A percentile compares a stretch with the other conserved stretches of the same genome.
phyloP scores from a whole-genome alignment of 2,329 filamentous ascomycete genomes.

The Claviceps citrina region DNA sequence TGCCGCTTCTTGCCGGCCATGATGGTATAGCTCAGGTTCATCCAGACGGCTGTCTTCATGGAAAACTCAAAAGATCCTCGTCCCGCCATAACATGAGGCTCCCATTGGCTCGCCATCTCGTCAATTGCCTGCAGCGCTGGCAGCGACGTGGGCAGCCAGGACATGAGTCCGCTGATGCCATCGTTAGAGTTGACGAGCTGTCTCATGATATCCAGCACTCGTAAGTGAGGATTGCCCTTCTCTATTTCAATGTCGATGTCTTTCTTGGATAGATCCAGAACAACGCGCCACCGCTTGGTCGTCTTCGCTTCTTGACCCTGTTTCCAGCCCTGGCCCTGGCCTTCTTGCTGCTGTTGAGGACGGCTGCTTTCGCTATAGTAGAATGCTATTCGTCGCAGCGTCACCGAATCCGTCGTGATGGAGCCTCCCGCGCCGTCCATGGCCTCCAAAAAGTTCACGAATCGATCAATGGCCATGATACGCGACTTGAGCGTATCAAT shows the following conservation, averaged over 20 bases:
- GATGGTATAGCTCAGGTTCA: constrained; percentile 38
- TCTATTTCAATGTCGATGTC: constrained; percentile 45
- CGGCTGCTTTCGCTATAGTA: constrained; percentile 35
- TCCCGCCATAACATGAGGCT: constrained; percentile 23
- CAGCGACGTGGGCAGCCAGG: constrained; percentile 43
- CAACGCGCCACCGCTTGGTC: constrained; percentile 32
- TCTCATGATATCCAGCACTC: constrained; percentile 43
- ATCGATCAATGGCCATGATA: constrained; percentile 50
- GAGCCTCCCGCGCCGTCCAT: constrained; percentile 40
- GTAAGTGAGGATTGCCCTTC: constrained; percentile 50
- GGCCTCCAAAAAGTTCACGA: constrained; percentile 54
- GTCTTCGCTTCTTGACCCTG: constrained; percentile 5
- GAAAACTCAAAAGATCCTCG: constrained; percentile 36
- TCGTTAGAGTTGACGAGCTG: constrained; percentile 39
- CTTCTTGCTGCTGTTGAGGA: constrained; percentile 7
- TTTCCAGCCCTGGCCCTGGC: constrained; percentile 1
- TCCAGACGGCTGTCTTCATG: constrained; percentile 40
- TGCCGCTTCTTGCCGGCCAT: constrained; percentile 9
- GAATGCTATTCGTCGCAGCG: constrained; percentile 49
- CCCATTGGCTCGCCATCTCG: constrained; percentile 42
- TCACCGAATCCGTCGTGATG: constrained; percentile 42
- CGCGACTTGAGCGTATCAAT: constrained; percentile 43
- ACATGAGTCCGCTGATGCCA: constrained; percentile 37
- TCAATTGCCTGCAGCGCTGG: constrained; percentile 49
- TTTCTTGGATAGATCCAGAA: constrained; percentile 39